Percentiles rank a stretch among this genome's conserved stretches.
Conservation (phyloP, 2,329 filamentous ascomycete genomes). For the Apiospora kogelbergensis region DNA sequence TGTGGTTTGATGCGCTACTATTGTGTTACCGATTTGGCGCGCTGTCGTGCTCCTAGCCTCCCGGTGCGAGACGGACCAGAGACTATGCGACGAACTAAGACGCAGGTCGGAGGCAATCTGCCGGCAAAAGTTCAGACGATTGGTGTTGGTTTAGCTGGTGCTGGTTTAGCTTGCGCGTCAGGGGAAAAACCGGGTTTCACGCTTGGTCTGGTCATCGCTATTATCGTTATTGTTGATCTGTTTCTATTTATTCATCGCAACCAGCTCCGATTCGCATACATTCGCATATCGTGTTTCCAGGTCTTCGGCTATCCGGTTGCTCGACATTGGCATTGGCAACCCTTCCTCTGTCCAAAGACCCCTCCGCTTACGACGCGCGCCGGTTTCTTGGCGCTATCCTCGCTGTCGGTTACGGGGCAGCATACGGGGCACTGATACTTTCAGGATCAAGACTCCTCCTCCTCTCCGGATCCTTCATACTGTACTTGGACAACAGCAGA, state of each 20-base stretch:
- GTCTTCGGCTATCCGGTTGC: background rate
- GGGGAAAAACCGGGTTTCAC: background rate
- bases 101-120: background rate
- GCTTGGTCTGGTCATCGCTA: background rate
- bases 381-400: background rate
- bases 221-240: background rate
- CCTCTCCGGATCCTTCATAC: background rate
- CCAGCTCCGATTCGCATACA: background rate
- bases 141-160: background rate
- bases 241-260: background rate
- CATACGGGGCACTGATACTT: background rate
- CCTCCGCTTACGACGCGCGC: background rate
- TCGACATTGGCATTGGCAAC: background rate
- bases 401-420: background rate
- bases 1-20: background rate
- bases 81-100: background rate
- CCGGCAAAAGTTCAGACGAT: slow-evolving; percentile 1
- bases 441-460: background rate
- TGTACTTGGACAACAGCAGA: no score
- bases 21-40: background rate
- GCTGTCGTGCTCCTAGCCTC: background rate
- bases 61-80: background rate
- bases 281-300: background rate
- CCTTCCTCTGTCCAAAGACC: background rate
- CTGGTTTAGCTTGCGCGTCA: slow-evolving; percentile 1